Evolutionary conservation across 257 asterid species (phyloP).

Genomic region (Forsythia suspensa): DNA sequence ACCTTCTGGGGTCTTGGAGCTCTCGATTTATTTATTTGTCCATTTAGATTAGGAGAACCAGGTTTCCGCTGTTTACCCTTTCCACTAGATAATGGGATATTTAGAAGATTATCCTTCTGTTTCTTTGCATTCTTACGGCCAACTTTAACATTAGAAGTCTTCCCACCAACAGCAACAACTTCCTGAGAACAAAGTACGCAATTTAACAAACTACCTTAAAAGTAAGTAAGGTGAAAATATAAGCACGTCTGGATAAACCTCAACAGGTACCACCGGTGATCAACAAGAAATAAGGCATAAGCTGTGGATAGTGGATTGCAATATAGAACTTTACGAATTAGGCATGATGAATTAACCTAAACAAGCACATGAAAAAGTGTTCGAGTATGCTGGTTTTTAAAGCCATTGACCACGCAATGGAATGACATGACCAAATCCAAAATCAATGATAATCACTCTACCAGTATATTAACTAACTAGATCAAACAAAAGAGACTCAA

Average conservation of each 20-base stretch:
- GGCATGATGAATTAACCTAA: neutral
- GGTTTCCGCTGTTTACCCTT: constrained; percentile 61
- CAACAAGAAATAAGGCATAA: neutral
- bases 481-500: neutral
- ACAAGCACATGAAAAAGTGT: neutral
- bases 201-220: neutral
- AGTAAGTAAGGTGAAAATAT: neutral
- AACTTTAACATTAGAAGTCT: constrained; percentile 48
- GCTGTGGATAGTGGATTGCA: neutral
- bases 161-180: constrained; percentile 78
- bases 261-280: neutral
- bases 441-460: neutral
- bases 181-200: constrained; percentile 57
- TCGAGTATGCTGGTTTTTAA: neutral
- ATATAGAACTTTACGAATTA: neutral
- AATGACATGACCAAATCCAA: neutral
- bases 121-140: constrained; percentile 75
- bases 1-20: constrained; percentile 64
- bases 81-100: constrained; percentile 34
- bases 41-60: constrained; percentile 45
- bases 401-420: neutral
- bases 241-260: neutral
- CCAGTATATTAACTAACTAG: neutral
- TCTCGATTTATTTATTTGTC: constrained; percentile 49
- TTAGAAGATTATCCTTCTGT: constrained; percentile 55